Percentiles rank a stretch among this genome's conserved stretches.
Evolutionary conservation across 2,329 filamentous ascomycete genomes (phyloP).

Genomic region (Neopestalotiopsis sp.): DNA sequence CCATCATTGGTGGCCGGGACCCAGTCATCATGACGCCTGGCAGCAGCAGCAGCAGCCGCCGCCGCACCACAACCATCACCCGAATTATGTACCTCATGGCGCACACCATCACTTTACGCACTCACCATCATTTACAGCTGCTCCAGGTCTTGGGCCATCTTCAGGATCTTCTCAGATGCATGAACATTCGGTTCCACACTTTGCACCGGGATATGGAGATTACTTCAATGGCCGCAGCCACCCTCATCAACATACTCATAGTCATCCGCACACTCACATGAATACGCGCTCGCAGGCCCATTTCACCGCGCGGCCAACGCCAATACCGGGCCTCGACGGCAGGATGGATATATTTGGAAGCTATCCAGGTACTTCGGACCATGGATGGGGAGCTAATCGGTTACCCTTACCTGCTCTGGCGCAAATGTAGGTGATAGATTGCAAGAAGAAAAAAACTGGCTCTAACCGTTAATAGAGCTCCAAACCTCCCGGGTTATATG

Average conservation of each 20-base stretch:
- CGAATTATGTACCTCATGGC: neutral
- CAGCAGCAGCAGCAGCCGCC: conserved; percentile 1
- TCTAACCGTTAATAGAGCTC: neutral
- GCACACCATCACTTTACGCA: conserved; percentile 15
- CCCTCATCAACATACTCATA: conserved; percentile 11
- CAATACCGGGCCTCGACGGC: conserved; percentile 25
- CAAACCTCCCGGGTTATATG: neutral
- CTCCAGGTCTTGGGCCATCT: neutral
- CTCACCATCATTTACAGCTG: conserved; percentile 6
- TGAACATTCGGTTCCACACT: neutral
- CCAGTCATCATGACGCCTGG: conserved; percentile 15
- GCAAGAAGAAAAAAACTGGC: too few relatives aligned
- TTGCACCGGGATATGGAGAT: neutral
- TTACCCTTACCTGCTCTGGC: conserved; percentile 18
- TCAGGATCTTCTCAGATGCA: neutral
- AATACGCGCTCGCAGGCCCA: neutral
- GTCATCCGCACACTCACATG: conserved; percentile 16
- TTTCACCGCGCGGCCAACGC: conserved; percentile 19
- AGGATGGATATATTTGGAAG: conserved; percentile 25
- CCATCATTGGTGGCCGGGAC: conserved; percentile 17
- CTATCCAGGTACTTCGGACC: neutral
- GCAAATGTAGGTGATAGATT: neutral
- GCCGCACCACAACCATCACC: too few relatives aligned
- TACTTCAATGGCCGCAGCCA: neutral
- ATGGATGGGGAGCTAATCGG: neutral